Evolutionary conservation across 2,329 filamentous ascomycete genomes (phyloP).

Genomic region (Oidium heveae): DNA sequence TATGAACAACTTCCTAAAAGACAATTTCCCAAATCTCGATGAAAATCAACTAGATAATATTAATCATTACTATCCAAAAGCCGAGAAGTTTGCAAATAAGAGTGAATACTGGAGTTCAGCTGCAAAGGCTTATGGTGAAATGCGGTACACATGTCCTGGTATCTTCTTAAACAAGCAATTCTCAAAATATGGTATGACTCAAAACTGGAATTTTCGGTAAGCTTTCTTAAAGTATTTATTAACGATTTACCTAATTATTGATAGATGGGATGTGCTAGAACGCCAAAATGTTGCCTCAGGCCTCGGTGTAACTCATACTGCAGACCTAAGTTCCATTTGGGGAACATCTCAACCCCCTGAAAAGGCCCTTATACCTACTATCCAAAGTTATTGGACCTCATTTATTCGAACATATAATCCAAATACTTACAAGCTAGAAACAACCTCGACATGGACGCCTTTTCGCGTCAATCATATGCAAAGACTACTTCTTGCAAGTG

Average conservation of each 20-base stretch:
- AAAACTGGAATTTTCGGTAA: conserved; percentile 37
- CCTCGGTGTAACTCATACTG: conserved; percentile 38
- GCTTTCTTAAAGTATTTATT: neutral
- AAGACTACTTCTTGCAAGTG: conserved; percentile 18
- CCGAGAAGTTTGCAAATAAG: conserved; percentile 19
- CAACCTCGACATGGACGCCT: conserved; percentile 25
- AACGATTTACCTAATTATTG: conserved; percentile 17
- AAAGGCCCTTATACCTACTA: conserved; percentile 27
- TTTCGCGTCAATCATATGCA: conserved; percentile 14
- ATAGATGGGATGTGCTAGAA: conserved; percentile 30
- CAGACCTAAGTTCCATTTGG: conserved; percentile 42
- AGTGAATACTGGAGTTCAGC: conserved; percentile 33
- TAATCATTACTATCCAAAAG: conserved; percentile 27
- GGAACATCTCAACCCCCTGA: conserved; percentile 37
- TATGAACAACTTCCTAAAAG: conserved; percentile 28
- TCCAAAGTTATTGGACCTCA: conserved; percentile 50
- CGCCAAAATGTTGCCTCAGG: conserved; percentile 24
- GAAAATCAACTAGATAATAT: conserved; percentile 23
- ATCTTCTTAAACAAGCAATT: conserved; percentile 20
- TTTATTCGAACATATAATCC: conserved; percentile 44
- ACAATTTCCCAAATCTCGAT: conserved; percentile 31
- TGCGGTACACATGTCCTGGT: conserved; percentile 38
- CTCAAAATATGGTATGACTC: conserved; percentile 12
- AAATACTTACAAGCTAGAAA: conserved; percentile 24
- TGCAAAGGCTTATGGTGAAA: conserved; percentile 34